These are phyloP conservation scores for Penicillium oxalicum DNA, from an alignment of 2,329 filamentous ascomycete species.

Conservation along the genomic window DNA sequence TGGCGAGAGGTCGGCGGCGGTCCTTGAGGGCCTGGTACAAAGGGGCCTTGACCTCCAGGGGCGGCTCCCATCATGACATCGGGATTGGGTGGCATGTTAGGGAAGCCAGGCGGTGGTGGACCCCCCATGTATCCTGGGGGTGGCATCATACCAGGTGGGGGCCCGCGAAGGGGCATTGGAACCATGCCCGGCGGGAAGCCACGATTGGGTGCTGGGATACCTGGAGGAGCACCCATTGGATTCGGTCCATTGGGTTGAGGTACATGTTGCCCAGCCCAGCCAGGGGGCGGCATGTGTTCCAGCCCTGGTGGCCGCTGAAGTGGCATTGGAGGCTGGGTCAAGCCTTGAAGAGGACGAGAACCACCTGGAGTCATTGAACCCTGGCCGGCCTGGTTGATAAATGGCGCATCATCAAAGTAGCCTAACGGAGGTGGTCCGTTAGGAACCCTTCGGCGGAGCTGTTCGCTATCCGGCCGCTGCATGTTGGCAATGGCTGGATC, in stretches of 20 bases:
- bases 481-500: conserved; percentile 41
- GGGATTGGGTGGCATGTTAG: conserved; percentile 35
- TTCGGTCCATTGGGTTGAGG: conserved; percentile 30
- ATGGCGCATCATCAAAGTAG: conserved; percentile 40
- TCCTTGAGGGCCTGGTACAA: conserved; percentile 33
- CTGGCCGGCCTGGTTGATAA: conserved; percentile 30
- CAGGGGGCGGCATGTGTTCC: conserved; percentile 38
- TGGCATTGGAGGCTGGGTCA: conserved; percentile 32
- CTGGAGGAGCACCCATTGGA: conserved; percentile 35
- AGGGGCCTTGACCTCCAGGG: conserved; percentile 31
- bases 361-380: conserved; percentile 32
- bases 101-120: conserved; percentile 35
- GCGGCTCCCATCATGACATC: conserved; percentile 36
- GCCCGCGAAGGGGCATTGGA: conserved; percentile 33
- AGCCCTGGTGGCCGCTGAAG: conserved; percentile 42
- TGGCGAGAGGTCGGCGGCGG: conserved; percentile 36
- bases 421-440: conserved; percentile 33
- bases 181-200: conserved; percentile 33
- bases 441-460: conserved; percentile 33
- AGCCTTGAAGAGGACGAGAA: conserved; percentile 28
- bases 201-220: conserved; percentile 33
- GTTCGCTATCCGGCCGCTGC: conserved; percentile 34
- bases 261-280: conserved; percentile 34
- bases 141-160: conserved; percentile 42
- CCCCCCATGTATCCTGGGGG: conserved; percentile 43